Evolutionary conservation across 2,329 filamentous ascomycete species (phyloP).

Genomic region (Ascochyta viciae-villosae): DNA sequence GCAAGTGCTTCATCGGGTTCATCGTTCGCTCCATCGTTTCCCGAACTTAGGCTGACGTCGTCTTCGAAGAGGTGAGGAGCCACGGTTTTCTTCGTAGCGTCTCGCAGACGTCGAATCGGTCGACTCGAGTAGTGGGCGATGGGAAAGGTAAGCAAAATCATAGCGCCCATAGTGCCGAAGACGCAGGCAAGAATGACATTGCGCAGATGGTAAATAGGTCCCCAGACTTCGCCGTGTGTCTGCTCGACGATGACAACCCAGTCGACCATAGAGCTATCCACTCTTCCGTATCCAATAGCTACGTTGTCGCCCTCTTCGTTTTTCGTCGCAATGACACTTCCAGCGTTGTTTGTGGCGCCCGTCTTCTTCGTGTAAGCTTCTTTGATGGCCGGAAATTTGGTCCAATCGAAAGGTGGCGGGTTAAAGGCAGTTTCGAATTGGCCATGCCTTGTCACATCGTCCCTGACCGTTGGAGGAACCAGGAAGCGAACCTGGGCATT

Average conservation of each 20-base stretch:
- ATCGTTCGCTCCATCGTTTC: slow-evolving; percentile 49
- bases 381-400: slow-evolving; percentile 68
- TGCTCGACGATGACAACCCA: slow-evolving; percentile 88
- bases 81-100: slow-evolving; percentile 77
- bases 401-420: slow-evolving; percentile 62
- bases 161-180: slow-evolving; percentile 78
- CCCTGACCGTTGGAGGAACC: slow-evolving; percentile 41
- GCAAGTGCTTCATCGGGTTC: slow-evolving; percentile 57
- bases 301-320: slow-evolving; percentile 77
- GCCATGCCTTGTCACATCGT: slow-evolving; percentile 31
- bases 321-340: slow-evolving; percentile 69
- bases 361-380: slow-evolving; percentile 62
- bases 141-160: slow-evolving; percentile 75
- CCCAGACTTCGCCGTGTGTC: slow-evolving; percentile 74
- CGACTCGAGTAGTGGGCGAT: slow-evolving; percentile 82
- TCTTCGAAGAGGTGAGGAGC: slow-evolving; percentile 66
- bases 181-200: slow-evolving; percentile 84
- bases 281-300: slow-evolving; percentile 80
- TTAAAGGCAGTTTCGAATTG: slow-evolving; percentile 35
- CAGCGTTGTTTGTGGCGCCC: slow-evolving; percentile 68
- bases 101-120: slow-evolving; percentile 78
- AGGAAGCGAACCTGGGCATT: slow-evolving; percentile 42
- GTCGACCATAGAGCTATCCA: slow-evolving; percentile 71
- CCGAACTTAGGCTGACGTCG: slow-evolving; percentile 46
- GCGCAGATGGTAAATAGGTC: slow-evolving; percentile 76